phyloP scores from a whole-genome alignment of 2,329 filamentous ascomycete genomes.

The Ascochyta pisi region DNA sequence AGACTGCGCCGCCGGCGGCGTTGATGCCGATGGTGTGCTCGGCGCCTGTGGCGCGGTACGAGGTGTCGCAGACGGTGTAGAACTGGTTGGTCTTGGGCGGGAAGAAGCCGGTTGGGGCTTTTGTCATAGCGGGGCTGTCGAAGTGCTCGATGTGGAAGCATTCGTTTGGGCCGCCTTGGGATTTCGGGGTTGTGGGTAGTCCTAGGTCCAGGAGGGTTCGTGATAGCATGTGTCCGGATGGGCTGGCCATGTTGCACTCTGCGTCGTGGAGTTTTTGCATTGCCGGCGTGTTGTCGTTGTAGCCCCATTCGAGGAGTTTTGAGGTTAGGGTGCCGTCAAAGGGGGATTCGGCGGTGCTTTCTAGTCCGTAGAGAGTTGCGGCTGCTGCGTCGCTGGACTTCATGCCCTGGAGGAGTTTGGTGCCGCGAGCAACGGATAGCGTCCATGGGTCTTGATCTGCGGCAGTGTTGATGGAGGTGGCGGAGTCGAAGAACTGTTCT shows the following conservation, averaged over 20 bases:
- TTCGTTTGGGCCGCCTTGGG: slow-evolving; percentile 18
- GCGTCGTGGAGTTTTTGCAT: not conserved
- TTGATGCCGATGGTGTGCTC: slow-evolving; percentile 22
- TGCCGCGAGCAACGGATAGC: not conserved
- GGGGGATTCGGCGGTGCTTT: not conserved
- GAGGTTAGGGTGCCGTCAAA: not conserved
- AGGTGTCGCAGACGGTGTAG: not conserved
- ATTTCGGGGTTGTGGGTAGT: slow-evolving; percentile 11
- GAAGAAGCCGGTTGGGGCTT: not conserved
- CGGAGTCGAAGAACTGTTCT: not conserved
- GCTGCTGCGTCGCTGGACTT: not conserved
- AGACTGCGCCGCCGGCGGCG: slow-evolving; percentile 11
- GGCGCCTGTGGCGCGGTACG: slow-evolving; percentile 15
- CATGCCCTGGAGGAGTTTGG: not conserved
- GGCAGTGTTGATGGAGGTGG: not conserved
- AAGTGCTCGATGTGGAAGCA: slow-evolving; percentile 22
- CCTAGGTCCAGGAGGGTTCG: not conserved
- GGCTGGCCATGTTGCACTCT: not conserved
- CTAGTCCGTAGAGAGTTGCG: not conserved
- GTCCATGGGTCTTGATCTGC: not conserved
- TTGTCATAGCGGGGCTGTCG: slow-evolving; percentile 11
- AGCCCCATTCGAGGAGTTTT: not conserved
- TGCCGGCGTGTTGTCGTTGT: not conserved
- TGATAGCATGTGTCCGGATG: not conserved
- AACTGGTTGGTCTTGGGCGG: not conserved